phyloP scores from a whole-genome alignment of 2,329 filamentous ascomycete species.

The Aspergillus neotritici region DNA sequence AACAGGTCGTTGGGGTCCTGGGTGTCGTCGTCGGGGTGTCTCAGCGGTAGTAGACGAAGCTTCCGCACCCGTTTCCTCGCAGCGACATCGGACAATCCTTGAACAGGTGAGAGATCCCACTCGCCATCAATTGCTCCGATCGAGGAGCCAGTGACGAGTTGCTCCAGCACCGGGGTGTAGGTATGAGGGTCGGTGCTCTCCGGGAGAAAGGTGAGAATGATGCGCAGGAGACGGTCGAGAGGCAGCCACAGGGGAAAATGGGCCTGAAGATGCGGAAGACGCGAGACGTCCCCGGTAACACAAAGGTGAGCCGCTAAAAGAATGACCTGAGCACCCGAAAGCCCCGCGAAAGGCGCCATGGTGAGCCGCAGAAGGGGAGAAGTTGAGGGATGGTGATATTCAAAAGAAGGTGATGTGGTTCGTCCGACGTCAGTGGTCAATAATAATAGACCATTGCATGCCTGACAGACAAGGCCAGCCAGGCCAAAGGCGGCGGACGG shows the following conservation, averaged over 20 bases:
- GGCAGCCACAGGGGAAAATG: constrained; percentile 45
- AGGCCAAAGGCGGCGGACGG: constrained; percentile 22
- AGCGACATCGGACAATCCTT: constrained; percentile 44
- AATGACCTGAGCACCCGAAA: constrained; percentile 53
- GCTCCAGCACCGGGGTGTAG: constrained; percentile 46
- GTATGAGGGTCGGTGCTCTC: constrained; percentile 49
- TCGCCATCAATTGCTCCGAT: constrained; percentile 22
- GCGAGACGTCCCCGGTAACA: constrained; percentile 48
- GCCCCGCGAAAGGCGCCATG: constrained; percentile 35
- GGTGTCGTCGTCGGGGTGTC: constrained; percentile 38
- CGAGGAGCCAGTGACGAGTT: constrained; percentile 37
- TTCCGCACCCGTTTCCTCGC: constrained; percentile 50
- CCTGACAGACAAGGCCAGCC: constrained; percentile 9
- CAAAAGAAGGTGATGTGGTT: constrained; percentile 25
- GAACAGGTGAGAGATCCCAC: constrained; percentile 45
- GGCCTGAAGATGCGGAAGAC: constrained; percentile 48
- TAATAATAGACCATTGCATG: not conserved
- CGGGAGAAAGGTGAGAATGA: constrained; percentile 58
- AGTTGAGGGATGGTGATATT: constrained; percentile 3
- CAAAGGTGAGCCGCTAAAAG: constrained; percentile 55
- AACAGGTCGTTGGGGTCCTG: constrained; percentile 45
- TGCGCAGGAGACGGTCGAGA: constrained; percentile 51
- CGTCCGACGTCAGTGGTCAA: constrained; percentile 8
- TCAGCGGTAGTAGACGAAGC: constrained; percentile 47
- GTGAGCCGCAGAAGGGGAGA: constrained; percentile 8